Conservation (phyloP, 192 early-diverging fungal species). For the Coemansia sp. region DNA sequence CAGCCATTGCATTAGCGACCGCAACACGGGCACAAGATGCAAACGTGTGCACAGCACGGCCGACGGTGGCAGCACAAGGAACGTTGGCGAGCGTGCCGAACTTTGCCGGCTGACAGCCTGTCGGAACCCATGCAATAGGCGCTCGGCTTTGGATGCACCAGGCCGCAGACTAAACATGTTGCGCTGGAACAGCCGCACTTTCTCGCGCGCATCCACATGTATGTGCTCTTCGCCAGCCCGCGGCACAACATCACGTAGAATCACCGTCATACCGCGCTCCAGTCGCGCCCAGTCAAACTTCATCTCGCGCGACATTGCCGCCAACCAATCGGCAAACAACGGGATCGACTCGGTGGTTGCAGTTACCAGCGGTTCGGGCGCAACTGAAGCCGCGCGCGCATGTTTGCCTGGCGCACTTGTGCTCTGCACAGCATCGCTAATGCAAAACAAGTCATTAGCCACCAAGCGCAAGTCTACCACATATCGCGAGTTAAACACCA, state of each 20-base stretch:
- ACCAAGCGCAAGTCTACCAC: constrained; percentile 47
- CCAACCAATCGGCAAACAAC: constrained; percentile 46
- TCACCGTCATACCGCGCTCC: constrained; percentile 22
- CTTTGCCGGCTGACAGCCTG: constrained; percentile 24
- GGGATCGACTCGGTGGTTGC: constrained; percentile 46
- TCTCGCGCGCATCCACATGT: constrained; percentile 6
- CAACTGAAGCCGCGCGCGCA: constrained; percentile 11
- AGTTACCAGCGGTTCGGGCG: constrained; percentile 39
- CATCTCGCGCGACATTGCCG: constrained; percentile 41
- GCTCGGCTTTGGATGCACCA: constrained; percentile 35
- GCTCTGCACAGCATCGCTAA: constrained; percentile 35
- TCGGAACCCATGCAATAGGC: constrained; percentile 27
- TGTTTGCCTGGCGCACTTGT: constrained; percentile 11
- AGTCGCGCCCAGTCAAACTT: constrained; percentile 37
- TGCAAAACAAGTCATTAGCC: constrained; percentile 31
- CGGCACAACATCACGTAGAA: constrained; percentile 10
- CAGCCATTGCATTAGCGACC: constrained; percentile 53
- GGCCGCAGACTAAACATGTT: constrained; percentile 34
- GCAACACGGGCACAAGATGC: constrained; percentile 37
- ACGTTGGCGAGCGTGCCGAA: constrained; percentile 32
- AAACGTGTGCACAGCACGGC: constrained; percentile 31
- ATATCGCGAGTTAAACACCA: constrained; percentile 52
- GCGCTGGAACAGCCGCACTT: constrained; percentile 34
- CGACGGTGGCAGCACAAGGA: constrained; percentile 42
- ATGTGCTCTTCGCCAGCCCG: not conserved